Base-by-base conservation (phyloP, 371 early-diverging fungal genomes). In the Blastocladiella emersonii region DNA sequence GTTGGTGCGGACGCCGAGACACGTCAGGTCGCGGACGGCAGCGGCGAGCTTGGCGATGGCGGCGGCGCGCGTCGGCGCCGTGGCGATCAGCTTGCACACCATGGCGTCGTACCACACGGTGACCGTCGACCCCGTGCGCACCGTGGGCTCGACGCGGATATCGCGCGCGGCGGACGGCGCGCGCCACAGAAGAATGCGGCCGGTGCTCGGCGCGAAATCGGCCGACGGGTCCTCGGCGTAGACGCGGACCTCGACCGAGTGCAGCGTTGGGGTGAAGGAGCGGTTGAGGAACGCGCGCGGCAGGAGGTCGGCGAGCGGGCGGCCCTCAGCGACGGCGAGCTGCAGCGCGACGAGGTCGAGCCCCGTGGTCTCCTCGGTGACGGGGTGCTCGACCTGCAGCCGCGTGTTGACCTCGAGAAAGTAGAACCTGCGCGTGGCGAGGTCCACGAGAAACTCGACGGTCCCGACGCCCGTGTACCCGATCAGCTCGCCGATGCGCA, bases 311-410 rank as follows among this genome's bases (percentile, higher is more conserved):
- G 3, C 15, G 15, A 51, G 32, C 1, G 53, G 30, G 10, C 57
- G 61, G 62, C 78, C 84, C 59, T 81, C 78, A 25, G 89, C 89
- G 8, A 89, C 82, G 25, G 79, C 67, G 21, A 90, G 76, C 76
- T 88, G 88, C 64, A 83, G 76, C 65, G 91, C 92, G n/a, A 95
- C 96, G 23, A 98, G 76, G 76, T 98, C 97, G n/a, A 92, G 68
- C 0, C 89, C 90, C 49, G 93, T 93, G 55, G 93, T 85, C 61
- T 83, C 74, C 76, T 98, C 98, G 87, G 63, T 84, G 77, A 61
- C 80, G 81, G 44, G 75, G 76, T 55, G 78, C 75, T 80, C 78
- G 61, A 82, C 82, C 71, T 74, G 61, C 8, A 61, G 49, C 21
- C 51, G 36, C 36, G 56, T 61, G 27, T 41, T 34, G 41, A 62